Evolutionary conservation across 148 eudicot species (phyloP), one percentile per base, ranked within the genome.

Genomic region (Diospyros kaki): DNA sequence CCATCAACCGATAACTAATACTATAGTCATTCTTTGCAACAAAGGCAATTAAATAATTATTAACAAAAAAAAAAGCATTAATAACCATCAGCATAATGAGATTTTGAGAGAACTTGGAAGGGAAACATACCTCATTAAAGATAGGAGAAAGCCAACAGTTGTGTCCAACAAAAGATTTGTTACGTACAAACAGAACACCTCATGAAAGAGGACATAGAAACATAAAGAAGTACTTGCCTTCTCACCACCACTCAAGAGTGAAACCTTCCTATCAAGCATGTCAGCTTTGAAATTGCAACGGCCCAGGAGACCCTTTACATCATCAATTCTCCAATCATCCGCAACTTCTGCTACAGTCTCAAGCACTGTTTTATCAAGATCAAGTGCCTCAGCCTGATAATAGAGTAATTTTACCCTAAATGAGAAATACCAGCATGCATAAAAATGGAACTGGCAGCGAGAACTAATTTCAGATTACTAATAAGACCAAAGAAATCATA

Each of bases 231-330:
- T 38, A 60, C 18, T 67, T 83, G 90, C 98, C 94, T 95, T 92
- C 85, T 95, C 98, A 66, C 96, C 98, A 71, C 97, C 98, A 81
- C 98, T 95, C 75, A 95, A 78, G 77, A 95, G 83, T 53, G 94
- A 86, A 69, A 95, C 98, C 79, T 89, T 95, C 79, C 97, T 86
- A 77, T 95, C 98, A 74, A 95, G 97, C 97, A 95, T 92, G 73
- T 95, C 96, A 66, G 98, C 83, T 82, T 95, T 95, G 71, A 95
- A 95, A 82, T 90, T 92, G 74, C 89, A 92, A 60, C 96, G 93
- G 14, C 98, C 98, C 67, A 94, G 85, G 52, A 95, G 97, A 70
- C 97, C 97, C 79, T 95, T 95, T 75, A 95, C 86, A 81, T 95
- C 94, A 84, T 92, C 97, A 13, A 88, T 77, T 82, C 88, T 87